Percentiles rank a stretch among this genome's conserved stretches.
These are phyloP conservation scores for Hypomontagnella monticulosa DNA, from an alignment of 495 filamentous ascomycete genomes.

Conservation along the genomic window DNA sequence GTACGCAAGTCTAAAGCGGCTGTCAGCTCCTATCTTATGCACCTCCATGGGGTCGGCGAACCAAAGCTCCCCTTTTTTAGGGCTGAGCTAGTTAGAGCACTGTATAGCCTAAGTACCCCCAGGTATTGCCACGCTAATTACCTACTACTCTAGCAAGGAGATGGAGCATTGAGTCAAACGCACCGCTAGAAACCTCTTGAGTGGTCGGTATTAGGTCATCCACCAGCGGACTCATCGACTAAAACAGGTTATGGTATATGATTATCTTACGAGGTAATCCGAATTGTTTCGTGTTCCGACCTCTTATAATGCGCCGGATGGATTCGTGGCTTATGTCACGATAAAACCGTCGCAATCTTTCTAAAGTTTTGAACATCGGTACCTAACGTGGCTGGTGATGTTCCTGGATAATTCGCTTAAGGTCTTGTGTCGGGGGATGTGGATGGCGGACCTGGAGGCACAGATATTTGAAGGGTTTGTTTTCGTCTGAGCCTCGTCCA, in stretches of 20 bases:
- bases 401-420: slow-evolving; percentile 9
- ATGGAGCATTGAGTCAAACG: slow-evolving; percentile 3
- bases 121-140: no score
- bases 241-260: no score
- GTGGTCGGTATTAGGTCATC: slow-evolving; percentile 6
- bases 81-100: slow-evolving; percentile 18
- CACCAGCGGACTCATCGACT: not conserved
- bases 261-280: not conserved
- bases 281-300: not conserved
- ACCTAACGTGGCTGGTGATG: slow-evolving; percentile 13
- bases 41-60: slow-evolving; percentile 3
- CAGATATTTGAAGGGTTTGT: slow-evolving; percentile 4
- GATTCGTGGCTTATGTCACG: slow-evolving; percentile 6
- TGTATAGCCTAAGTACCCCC: not conserved
- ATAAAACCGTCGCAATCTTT: slow-evolving; percentile 1
- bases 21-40: slow-evolving; percentile 7
- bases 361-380: slow-evolving; percentile 3
- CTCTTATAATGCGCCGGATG: not conserved
- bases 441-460: slow-evolving; percentile 17
- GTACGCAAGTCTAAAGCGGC: not conserved
- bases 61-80: slow-evolving; percentile 25
- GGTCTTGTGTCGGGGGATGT: slow-evolving; percentile 9
- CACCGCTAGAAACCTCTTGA: slow-evolving; percentile 1
- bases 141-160: not conserved
- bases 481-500: slow-evolving; percentile 26